Percentiles rank a stretch among this genome's conserved stretches.
phyloP scores from a whole-genome alignment of 2,329 filamentous ascomycete genomes.

The Aspergillus ustus region DNA sequence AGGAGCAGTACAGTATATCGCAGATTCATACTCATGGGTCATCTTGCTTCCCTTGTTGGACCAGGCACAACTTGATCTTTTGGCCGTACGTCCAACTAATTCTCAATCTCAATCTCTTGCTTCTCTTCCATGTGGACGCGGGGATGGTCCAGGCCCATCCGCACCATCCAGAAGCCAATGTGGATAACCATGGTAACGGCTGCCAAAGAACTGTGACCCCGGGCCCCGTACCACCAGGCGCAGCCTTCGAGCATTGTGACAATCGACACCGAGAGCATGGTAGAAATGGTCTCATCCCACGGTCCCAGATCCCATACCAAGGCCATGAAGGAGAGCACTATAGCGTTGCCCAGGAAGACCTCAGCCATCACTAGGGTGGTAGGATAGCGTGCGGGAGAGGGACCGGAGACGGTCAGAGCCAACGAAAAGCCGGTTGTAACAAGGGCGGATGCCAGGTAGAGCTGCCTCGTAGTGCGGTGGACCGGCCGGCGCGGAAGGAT shows the following conservation, averaged over 20 bases:
- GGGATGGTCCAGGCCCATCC: no score
- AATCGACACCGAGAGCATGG: not conserved
- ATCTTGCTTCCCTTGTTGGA: no score
- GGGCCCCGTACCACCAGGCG: not conserved
- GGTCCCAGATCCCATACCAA: not conserved
- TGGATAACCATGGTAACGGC: not conserved
- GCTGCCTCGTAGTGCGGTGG: not conserved
- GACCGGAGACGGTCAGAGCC: not conserved
- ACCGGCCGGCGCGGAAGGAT: not conserved
- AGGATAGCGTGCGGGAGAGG: not conserved
- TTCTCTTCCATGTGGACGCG: no score
- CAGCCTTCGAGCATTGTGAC: not conserved
- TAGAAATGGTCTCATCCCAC: not conserved
- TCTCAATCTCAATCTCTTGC: no score
- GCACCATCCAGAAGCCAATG: not conserved
- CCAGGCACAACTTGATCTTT: no score
- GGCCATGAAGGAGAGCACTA: not conserved
- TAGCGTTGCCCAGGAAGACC: not conserved
- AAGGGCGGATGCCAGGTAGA: not conserved
- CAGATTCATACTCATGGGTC: no score
- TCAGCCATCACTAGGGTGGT: not conserved
- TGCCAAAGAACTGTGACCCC: not conserved
- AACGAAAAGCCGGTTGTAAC: not conserved
- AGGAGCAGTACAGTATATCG: no score
- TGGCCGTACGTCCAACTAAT: no score